A percentile compares a stretch with the other conserved stretches of the same genome.
phyloP scores from a whole-genome alignment of 1,284 basidiomycete species.

The Omphalotus olearius region DNA sequence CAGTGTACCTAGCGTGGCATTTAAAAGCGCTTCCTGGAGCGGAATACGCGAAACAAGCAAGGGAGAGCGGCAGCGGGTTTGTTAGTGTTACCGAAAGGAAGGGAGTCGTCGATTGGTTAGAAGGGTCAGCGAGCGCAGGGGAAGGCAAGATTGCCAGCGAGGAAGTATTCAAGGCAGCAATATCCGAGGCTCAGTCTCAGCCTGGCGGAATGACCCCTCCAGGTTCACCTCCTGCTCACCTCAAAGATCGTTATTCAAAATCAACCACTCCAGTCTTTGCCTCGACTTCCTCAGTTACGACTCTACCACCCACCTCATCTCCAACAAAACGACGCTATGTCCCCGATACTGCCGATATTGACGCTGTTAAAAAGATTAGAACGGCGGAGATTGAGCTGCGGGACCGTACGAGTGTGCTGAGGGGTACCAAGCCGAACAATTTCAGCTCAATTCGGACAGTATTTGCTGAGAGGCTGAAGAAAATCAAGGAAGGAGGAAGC shows the following conservation, averaged over 20 bases:
- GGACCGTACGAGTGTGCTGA: constrained; percentile 73
- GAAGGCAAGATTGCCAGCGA: constrained; percentile 1
- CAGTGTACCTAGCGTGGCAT: constrained; percentile 78
- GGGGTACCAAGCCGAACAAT: constrained; percentile 75
- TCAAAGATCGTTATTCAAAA: constrained; percentile 1
- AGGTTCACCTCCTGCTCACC: constrained; percentile 7
- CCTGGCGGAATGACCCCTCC: constrained; percentile 11
- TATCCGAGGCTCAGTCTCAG: constrained; percentile 1
- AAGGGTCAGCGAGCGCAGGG: constrained; percentile 48
- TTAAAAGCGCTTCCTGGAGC: constrained; percentile 68
- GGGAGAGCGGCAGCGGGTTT: constrained; percentile 68
- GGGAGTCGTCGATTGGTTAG: constrained; percentile 79
- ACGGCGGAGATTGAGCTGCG: constrained; percentile 68
- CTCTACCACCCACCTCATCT: constrained; percentile 38
- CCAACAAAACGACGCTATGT: constrained; percentile 75
- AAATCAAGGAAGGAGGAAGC: constrained; percentile 59
- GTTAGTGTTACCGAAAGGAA: constrained; percentile 86
- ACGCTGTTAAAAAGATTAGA: constrained; percentile 80
- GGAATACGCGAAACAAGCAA: constrained; percentile 84
- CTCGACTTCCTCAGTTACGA: constrained; percentile 32
- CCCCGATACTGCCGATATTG: constrained; percentile 72
- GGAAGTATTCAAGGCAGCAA: not conserved
- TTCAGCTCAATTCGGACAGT: constrained; percentile 60
- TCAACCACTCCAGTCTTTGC: constrained; percentile 25
- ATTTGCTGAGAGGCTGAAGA: constrained; percentile 75